phyloP scores from a whole-genome alignment of 768 basidiomycete genomes.

The Russula compacta region DNA sequence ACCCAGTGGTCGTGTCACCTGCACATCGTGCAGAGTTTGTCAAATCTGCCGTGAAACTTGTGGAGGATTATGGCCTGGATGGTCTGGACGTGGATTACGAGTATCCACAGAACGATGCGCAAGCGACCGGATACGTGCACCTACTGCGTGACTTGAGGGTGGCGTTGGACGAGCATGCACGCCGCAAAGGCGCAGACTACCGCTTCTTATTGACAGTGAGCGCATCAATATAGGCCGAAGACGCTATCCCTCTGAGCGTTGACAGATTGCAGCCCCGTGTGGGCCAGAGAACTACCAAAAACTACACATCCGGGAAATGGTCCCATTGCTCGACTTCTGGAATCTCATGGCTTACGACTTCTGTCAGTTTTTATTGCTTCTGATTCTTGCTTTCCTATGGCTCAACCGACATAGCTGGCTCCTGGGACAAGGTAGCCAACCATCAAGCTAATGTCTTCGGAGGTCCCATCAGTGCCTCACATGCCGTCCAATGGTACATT shows the following conservation, averaged over 20 bases:
- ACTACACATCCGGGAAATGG: constrained; percentile 76
- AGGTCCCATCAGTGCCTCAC: constrained; percentile 50
- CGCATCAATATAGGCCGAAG: constrained; percentile 2
- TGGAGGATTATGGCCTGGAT: constrained; percentile 90
- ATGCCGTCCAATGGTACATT: constrained; percentile 63
- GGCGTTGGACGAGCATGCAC: constrained; percentile 71
- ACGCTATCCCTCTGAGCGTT: constrained; percentile 11
- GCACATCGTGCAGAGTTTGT: constrained; percentile 67
- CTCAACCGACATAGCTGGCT: constrained; percentile 44
- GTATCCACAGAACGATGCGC: constrained; percentile 69
- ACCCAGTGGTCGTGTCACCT: constrained; percentile 65
- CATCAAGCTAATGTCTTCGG: constrained; percentile 86
- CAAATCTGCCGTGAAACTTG: constrained; percentile 60
- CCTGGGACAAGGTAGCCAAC: constrained; percentile 61
- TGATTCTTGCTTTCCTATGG: constrained; percentile 3
- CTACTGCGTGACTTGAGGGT: constrained; percentile 66
- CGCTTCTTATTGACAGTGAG: constrained; percentile 69
- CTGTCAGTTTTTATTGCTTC: constrained; percentile 33
- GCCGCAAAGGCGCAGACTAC: constrained; percentile 49
- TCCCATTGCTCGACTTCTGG: constrained; percentile 86
- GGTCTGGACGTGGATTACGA: constrained; percentile 92
- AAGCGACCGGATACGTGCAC: constrained; percentile 79
- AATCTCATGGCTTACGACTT: constrained; percentile 95
- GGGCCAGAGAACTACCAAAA: constrained; percentile 81
- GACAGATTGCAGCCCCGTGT: constrained; percentile 85